Evolutionary conservation across 2,329 filamentous ascomycete genomes (phyloP).

Genomic region (Rhinocladiella mackenziei): DNA sequence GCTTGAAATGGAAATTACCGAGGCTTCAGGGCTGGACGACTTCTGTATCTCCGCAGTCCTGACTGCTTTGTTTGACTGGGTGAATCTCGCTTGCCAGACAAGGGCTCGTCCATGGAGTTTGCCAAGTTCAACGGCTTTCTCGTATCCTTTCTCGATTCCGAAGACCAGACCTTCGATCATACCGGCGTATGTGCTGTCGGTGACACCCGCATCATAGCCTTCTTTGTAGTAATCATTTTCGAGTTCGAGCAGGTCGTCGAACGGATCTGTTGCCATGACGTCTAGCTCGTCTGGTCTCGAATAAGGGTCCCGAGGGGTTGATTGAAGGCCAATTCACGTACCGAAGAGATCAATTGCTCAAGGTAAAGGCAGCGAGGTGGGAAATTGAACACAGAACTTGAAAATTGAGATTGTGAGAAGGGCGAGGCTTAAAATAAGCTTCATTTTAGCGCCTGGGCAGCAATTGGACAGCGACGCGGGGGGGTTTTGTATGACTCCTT

Average conservation of each 20-base stretch:
- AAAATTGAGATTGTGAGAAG: not conserved
- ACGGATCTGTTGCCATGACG: slow-evolving; percentile 46
- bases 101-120: slow-evolving; percentile 70
- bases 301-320: not conserved
- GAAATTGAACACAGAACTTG: not conserved
- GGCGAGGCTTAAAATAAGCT: slow-evolving; percentile 20
- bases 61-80: not conserved
- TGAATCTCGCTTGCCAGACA: slow-evolving; percentile 76
- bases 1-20: no score
- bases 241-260: slow-evolving; percentile 56
- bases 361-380: no score
- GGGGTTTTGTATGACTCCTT: slow-evolving; percentile 6
- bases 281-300: not conserved
- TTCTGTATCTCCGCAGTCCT: not conserved
- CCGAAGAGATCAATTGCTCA: not conserved
- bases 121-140: slow-evolving; percentile 82
- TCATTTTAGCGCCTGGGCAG: slow-evolving; percentile 9
- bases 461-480: slow-evolving; percentile 7
- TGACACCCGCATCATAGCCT: slow-evolving; percentile 70
- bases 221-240: slow-evolving; percentile 73
- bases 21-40: not conserved
- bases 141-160: slow-evolving; percentile 86
- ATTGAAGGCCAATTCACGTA: not conserved
- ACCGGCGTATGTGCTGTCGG: slow-evolving; percentile 73
- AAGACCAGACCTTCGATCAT: slow-evolving; percentile 84